Base-by-base conservation (phyloP, 305 asterid genomes). In the Plantago rigida region DNA sequence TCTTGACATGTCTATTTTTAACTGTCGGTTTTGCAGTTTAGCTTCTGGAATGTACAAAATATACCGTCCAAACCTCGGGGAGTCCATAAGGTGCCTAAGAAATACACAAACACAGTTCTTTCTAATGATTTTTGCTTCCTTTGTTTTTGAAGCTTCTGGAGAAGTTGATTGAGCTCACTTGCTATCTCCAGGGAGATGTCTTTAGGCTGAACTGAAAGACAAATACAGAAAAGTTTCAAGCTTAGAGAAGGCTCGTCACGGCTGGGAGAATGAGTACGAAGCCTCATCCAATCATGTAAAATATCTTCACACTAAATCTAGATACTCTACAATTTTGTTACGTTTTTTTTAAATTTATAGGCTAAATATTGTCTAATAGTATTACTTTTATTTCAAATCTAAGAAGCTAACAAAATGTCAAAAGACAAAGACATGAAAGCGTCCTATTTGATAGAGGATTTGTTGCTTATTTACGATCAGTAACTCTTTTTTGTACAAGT, bases 231-330 rank as follows among this genome's bases (percentile, higher is more conserved):
- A 84, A 65, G 63, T 83, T 65, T 71, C 95, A 56, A 70, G 79
- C 49, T 29, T 75, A 48, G 87, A 92, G 68, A 83, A 69, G 77
- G 99, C 89, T 62, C 87, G 62, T 36, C 64, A 66, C 67, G 95
- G 99, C 61, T 92, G 99, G 99, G 87, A 81, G 76, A 86, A 75
- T 56, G 99, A 89, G 70, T 92, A 80, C 66, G 87, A 81, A 39
- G 77, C 73, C 71, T 89, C 99, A 13, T 83, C 87, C 44, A 89
- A 83, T 78, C 95, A 83, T 90, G 99, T 92, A 69, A 64, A 22
- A 50, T 41, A 19, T 52, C 17, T 61, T 22, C 17, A 60, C 67
- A 13, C 56, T 46, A 51, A 8, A 36, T 36, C 10, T 36, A 8
- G 44, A 36, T 36, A 36, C 44, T 1, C 1, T 36, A 6, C 44